These are phyloP conservation scores for Fraxinus sp. DNA, from an alignment of 305 asterid species.

Conservation along the genomic window DNA sequence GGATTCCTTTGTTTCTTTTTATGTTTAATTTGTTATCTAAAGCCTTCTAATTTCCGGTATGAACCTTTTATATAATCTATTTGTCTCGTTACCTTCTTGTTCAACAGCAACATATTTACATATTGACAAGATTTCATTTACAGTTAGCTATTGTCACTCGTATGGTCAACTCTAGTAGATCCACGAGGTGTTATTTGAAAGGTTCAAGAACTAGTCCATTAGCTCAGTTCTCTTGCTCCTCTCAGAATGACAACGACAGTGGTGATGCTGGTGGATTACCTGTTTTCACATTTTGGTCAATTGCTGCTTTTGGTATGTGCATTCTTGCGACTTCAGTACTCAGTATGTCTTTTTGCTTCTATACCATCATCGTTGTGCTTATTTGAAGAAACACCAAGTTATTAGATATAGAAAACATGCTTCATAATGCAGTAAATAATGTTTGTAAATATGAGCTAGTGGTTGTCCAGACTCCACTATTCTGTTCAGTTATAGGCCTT, in stretches of 20 bases:
- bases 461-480: neutral
- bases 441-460: neutral
- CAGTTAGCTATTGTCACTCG: slow-evolving; percentile 55
- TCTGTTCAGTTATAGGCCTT: neutral
- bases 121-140: slow-evolving; percentile 19
- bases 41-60: neutral
- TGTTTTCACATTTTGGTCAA: slow-evolving; percentile 60
- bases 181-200: slow-evolving; percentile 68
- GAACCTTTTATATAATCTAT: neutral
- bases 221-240: slow-evolving; percentile 56
- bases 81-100: neutral
- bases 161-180: slow-evolving; percentile 54
- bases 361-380: neutral
- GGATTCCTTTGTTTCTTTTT: neutral
- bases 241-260: slow-evolving; percentile 43
- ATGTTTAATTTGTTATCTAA: neutral
- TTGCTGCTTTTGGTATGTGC: slow-evolving; percentile 64
- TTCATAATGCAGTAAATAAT: neutral
- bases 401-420: neutral
- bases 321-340: slow-evolving; percentile 6
- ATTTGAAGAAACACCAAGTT: neutral
- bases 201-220: slow-evolving; percentile 51
- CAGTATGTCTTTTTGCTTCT: slow-evolving; percentile 15
- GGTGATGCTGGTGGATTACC: slow-evolving; percentile 78
- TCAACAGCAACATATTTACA: slow-evolving; percentile 4